phyloP scores from a whole-genome alignment of 208 protist genomes.

The Trypanosoma caninum region DNA sequence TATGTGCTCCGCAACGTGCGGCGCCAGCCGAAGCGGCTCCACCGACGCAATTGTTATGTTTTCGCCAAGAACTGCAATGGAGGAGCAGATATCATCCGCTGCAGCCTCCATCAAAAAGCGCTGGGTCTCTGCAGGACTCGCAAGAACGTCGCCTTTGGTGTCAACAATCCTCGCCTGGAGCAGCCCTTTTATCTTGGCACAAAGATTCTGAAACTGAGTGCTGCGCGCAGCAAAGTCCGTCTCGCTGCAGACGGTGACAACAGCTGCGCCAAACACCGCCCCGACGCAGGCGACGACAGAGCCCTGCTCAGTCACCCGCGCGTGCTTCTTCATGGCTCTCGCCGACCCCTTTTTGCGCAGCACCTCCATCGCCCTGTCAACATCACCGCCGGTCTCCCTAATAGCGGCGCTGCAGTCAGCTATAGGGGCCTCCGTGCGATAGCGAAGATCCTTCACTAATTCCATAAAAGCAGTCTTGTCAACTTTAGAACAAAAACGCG shows the following conservation, averaged over 20 bases:
- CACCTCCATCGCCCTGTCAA: slow-evolving; percentile 71
- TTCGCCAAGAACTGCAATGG: slow-evolving; percentile 81
- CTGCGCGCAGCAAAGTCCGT: slow-evolving; percentile 91
- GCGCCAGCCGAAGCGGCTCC: slow-evolving; percentile 40
- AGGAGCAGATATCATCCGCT: slow-evolving; percentile 34
- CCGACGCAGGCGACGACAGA: slow-evolving; percentile 74
- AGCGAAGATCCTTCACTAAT: slow-evolving; percentile 83
- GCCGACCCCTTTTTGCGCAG: slow-evolving; percentile 78
- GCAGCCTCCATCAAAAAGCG: slow-evolving; percentile 39
- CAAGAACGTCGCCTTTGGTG: slow-evolving; percentile 45
- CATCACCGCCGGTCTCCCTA: slow-evolving; percentile 67
- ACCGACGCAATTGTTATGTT: slow-evolving; percentile 72
- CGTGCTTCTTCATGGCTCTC: slow-evolving; percentile 77
- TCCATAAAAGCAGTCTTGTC: slow-evolving; percentile 78
- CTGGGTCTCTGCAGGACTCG: slow-evolving; percentile 40
- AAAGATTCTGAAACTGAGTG: slow-evolving; percentile 63
- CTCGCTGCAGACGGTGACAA: slow-evolving; percentile 85
- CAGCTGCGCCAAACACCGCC: slow-evolving; percentile 43
- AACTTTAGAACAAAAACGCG: slow-evolving; percentile 25
- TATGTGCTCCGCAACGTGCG: slow-evolving; percentile 51
- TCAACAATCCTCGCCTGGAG: slow-evolving; percentile 41
- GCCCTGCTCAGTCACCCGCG: slow-evolving; percentile 78
- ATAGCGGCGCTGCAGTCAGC: slow-evolving; percentile 83
- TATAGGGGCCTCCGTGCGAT: slow-evolving; percentile 87
- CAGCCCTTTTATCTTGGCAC: slow-evolving; percentile 30